Evolutionary conservation across 164 flowering plant species (phyloP).

Genomic region (Stephania cephalantha): DNA sequence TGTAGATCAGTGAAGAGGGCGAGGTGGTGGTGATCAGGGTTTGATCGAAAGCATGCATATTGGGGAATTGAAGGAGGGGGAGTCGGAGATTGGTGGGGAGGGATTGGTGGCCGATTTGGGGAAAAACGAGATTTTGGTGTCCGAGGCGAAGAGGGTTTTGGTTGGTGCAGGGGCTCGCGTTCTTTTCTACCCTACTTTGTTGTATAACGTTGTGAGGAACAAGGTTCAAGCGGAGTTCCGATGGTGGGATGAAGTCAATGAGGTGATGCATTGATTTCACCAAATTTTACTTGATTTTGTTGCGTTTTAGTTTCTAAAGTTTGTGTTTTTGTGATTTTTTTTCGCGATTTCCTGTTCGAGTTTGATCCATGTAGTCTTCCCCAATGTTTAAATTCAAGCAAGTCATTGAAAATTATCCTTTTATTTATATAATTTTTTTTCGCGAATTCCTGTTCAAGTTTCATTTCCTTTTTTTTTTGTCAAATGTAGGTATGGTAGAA

Average conservation of each 20-base stretch:
- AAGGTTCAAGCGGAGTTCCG: constrained; percentile 76
- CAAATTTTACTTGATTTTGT: not conserved
- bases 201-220: constrained; percentile 80
- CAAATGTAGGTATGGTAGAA: not conserved
- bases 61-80: constrained; percentile 51
- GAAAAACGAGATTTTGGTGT: constrained; percentile 15
- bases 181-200: constrained; percentile 78
- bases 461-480: not conserved
- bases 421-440: too few species aligned
- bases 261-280: constrained; percentile 59
- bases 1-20: not conserved
- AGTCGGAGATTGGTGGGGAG: constrained; percentile 22
- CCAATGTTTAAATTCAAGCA: not conserved
- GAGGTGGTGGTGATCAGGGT: not conserved
- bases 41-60: constrained; percentile 46
- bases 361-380: not conserved
- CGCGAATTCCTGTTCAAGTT: not conserved
- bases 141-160: constrained; percentile 51
- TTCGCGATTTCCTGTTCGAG: not conserved
- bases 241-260: constrained; percentile 86
- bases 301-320: not conserved
- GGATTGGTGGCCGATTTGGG: constrained; percentile 13
- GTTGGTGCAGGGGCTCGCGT: constrained; percentile 78
- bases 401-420: not conserved
- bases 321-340: too few species aligned